A percentile compares a stretch with the other conserved stretches of the same genome.
Evolutionary conservation across 495 filamentous ascomycete species (phyloP).

Genomic region (Penicillium cataractarum): DNA sequence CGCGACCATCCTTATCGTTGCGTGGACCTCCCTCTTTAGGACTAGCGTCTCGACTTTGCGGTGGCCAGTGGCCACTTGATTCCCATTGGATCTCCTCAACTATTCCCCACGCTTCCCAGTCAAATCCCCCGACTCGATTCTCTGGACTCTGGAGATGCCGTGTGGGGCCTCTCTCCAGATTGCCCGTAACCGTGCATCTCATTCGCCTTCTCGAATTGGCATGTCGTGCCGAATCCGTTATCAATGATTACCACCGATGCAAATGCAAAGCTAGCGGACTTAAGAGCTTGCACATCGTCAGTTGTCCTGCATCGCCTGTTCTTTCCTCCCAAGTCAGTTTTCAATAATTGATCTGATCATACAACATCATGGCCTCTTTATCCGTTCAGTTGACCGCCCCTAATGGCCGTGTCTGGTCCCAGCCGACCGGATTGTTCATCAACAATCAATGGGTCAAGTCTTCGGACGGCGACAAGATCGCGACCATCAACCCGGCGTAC

Average conservation of each 20-base stretch:
- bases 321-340: slow-evolving; percentile 6
- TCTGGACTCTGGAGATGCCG: slow-evolving; percentile 21
- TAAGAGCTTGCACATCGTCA: slow-evolving; percentile 22
- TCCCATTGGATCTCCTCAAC: background rate
- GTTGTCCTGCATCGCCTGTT: slow-evolving; percentile 19
- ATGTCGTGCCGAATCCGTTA: slow-evolving; percentile 30
- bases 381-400: slow-evolving; percentile 49
- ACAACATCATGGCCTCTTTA: slow-evolving; percentile 25
- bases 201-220: slow-evolving; percentile 21
- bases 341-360: background rate
- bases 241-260: slow-evolving; percentile 15
- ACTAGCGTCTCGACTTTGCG: slow-evolving; percentile 4
- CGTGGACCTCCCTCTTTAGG: slow-evolving; percentile 29
- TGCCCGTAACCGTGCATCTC: background rate
- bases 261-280: slow-evolving; percentile 15
- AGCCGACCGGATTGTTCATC: slow-evolving; percentile 85
- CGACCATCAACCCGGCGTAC: slow-evolving; percentile 78
- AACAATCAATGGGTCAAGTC: slow-evolving; percentile 89
- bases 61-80: background rate
- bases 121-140: slow-evolving; percentile 12
- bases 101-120: slow-evolving; percentile 2
- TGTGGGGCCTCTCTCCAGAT: slow-evolving; percentile 20
- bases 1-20: slow-evolving; percentile 14
- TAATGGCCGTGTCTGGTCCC: slow-evolving; percentile 78
- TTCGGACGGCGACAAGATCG: slow-evolving; percentile 70